These are phyloP conservation scores for Ceratocystis albifundus DNA, from an alignment of 2,329 filamentous ascomycete genomes.

Conservation along the genomic window DNA sequence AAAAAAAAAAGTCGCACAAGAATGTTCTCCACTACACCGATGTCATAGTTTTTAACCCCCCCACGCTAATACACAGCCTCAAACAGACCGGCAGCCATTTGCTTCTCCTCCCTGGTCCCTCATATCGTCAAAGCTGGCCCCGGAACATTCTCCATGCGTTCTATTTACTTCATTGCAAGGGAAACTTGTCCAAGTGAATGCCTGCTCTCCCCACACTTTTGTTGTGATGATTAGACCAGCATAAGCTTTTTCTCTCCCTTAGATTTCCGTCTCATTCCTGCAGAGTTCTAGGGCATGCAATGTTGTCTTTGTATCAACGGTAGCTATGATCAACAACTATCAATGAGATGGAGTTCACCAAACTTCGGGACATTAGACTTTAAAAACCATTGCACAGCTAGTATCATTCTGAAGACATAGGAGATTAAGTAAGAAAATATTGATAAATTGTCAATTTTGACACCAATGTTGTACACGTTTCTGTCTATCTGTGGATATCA, in stretches of 20 bases:
- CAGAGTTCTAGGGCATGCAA: background rate
- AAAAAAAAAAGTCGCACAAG: background rate
- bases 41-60: background rate
- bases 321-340: background rate
- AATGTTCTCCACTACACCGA: background rate
- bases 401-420: background rate
- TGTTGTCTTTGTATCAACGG: background rate
- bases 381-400: too few species aligned
- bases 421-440: conserved; percentile 9
- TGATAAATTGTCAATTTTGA: conserved; percentile 13
- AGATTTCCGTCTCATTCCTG: background rate
- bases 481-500: conserved; percentile 23
- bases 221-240: background rate
- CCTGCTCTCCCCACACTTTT: background rate
- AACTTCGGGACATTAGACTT: too few species aligned
- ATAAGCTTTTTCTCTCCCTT: background rate
- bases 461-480: conserved; percentile 23
- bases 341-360: too few species aligned
- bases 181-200: background rate
- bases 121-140: background rate
- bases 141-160: background rate
- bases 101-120: background rate
- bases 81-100: background rate
- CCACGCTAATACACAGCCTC: background rate
- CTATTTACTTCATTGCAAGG: background rate